phyloP scores from a whole-genome alignment of 1,139 yeast genomes.

The Candida sp. region DNA sequence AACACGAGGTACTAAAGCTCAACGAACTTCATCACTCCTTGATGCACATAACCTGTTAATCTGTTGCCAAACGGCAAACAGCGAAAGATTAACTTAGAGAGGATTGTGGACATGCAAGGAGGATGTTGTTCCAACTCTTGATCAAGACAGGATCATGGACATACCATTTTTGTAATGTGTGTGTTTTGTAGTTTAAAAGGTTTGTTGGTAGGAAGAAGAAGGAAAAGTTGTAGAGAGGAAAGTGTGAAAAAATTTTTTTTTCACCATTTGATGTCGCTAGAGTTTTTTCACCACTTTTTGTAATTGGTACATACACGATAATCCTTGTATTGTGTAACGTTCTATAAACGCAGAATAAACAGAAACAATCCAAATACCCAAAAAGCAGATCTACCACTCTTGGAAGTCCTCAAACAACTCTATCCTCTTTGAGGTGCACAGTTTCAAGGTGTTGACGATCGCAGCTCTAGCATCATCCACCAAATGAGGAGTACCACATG shows the following conservation, averaged over 20 bases:
- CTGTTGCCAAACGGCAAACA: conserved; percentile 9
- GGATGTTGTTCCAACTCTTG: conserved; percentile 29
- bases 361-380: not conserved
- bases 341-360: not conserved
- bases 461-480: conserved; percentile 41
- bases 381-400: conserved; percentile 13
- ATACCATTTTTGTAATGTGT: conserved; percentile 27
- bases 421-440: conserved; percentile 20
- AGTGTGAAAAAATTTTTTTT: not conserved
- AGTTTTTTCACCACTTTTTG: not conserved
- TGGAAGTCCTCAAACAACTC: conserved; percentile 25
- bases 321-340: not conserved
- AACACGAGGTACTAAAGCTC: conserved; percentile 12
- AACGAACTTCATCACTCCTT: conserved; percentile 34
- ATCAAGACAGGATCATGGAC: conserved; percentile 18
- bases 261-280: not conserved
- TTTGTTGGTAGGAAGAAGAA: not conserved
- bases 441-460: conserved; percentile 15
- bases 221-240: not conserved
- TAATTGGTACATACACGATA: not conserved
- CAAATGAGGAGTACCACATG: conserved; percentile 42
- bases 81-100: conserved; percentile 15
- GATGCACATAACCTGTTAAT: conserved; percentile 31
- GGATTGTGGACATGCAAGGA: conserved; percentile 20
- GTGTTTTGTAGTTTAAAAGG: not conserved